A percentile compares a stretch with the other conserved stretches of the same genome.
Evolutionary conservation across 1,139 yeast species (phyloP).

Genomic region (Eremothecium coryli): DNA sequence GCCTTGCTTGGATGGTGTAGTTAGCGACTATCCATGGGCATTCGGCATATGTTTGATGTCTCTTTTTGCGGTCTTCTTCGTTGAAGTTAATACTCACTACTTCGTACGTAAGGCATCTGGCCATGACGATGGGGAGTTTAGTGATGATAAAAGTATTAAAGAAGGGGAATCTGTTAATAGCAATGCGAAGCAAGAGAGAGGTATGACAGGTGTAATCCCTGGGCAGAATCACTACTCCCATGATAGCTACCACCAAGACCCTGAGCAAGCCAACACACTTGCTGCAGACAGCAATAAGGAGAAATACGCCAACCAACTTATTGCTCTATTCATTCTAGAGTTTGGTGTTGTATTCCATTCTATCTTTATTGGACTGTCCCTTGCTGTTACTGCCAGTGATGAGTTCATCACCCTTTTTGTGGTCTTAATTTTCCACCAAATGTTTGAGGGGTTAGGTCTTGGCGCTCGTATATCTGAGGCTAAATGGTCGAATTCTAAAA

Average conservation of each 20-base stretch:
- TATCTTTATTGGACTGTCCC: conserved; percentile 64
- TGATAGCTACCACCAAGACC: conserved; percentile 46
- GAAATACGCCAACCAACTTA: conserved; percentile 33
- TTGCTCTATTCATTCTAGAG: conserved; percentile 57
- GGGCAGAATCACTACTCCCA: conserved; percentile 40
- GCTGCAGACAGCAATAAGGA: conserved; percentile 10
- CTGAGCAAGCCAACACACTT: conserved; percentile 38
- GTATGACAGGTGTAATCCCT: not conserved
- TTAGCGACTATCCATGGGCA: conserved; percentile 55
- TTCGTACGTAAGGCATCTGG: conserved; percentile 2
- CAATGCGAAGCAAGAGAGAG: not conserved
- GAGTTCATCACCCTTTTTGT: conserved; percentile 70
- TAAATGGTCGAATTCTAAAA: conserved; percentile 43
- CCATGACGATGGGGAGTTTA: not conserved
- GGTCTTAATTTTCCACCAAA: conserved; percentile 81
- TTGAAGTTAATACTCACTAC: conserved; percentile 45
- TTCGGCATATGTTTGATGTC: conserved; percentile 53
- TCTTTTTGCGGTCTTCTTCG: conserved; percentile 42
- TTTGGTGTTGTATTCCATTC: conserved; percentile 80
- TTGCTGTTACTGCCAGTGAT: conserved; percentile 61
- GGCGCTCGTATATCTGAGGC: conserved; percentile 78
- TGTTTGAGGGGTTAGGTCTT: conserved; percentile 87
- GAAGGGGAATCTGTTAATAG: not conserved
- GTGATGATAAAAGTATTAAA: conserved; percentile 1
- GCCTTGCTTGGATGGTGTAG: conserved; percentile 48